Percentiles rank a stretch among this genome's conserved stretches.
phyloP scores from a whole-genome alignment of 2,329 filamentous ascomycete genomes.

The Colletotrichum filicis region DNA sequence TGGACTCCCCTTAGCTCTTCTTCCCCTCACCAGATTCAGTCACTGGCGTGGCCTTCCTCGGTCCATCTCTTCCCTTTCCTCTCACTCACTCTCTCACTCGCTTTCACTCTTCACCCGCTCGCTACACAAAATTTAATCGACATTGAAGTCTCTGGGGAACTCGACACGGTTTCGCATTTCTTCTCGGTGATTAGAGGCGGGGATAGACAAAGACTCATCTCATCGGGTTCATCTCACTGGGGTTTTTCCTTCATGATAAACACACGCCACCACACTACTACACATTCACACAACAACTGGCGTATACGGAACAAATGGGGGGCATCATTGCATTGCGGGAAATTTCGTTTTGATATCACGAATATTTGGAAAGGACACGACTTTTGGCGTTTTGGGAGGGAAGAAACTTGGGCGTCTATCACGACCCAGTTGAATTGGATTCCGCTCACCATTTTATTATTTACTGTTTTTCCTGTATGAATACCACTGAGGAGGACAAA shows the following conservation, averaged over 20 bases:
- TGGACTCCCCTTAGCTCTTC: neutral
- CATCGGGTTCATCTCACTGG: neutral
- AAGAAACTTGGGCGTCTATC: neutral
- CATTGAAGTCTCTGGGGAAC: neutral
- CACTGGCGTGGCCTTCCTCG: neutral
- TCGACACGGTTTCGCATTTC: conserved; percentile 9
- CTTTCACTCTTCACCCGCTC: neutral
- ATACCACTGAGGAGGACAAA: conserved; percentile 21
- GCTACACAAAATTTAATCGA: conserved; percentile 16
- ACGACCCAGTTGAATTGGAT: neutral
- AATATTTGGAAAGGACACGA: neutral
- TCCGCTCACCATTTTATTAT: neutral
- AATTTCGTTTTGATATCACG: conserved; percentile 2
- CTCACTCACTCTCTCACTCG: neutral
- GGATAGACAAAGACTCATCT: conserved; percentile 12
- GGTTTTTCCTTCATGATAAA: neutral
- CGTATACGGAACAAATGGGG: conserved; percentile 14
- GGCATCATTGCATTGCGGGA: conserved; percentile 31
- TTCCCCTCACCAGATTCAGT: neutral
- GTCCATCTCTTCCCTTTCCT: neutral
- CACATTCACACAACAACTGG: neutral
- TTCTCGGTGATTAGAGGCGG: neutral
- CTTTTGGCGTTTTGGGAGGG: conserved; percentile 8
- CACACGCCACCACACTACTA: neutral
- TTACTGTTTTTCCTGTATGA: conserved; percentile 24